Conservation (phyloP, 169 alveolate species). For the Plasmodium coatneyi region DNA sequence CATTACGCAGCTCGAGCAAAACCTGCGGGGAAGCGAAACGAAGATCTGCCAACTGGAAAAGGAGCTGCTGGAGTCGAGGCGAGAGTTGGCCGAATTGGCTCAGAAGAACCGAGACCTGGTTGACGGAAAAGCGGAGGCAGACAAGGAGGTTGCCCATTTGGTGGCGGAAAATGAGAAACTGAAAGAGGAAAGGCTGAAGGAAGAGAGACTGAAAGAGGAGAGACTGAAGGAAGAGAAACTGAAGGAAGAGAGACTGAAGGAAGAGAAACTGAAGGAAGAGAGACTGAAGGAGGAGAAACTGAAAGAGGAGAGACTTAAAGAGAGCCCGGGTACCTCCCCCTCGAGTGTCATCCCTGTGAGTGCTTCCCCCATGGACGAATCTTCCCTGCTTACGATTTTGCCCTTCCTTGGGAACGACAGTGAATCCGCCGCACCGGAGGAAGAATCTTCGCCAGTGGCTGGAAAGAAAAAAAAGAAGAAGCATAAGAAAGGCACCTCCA, state of each 20-base stretch:
- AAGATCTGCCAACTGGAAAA: background rate
- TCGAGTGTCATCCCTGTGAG: no score
- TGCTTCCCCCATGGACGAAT: background rate
- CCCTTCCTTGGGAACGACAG: background rate
- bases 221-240: background rate
- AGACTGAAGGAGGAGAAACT: background rate
- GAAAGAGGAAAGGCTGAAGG: background rate
- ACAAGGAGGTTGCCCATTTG: background rate
- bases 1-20: background rate
- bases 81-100: background rate
- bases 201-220: background rate
- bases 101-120: background rate
- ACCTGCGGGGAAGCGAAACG: background rate
- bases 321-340: background rate
- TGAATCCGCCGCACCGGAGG: background rate
- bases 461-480: background rate
- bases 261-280: background rate
- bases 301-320: no score
- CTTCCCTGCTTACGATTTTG: background rate
- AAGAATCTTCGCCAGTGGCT: background rate
- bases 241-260: background rate
- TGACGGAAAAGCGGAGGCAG: background rate
- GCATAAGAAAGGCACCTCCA: background rate
- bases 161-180: conserved; percentile 6
- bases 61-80: background rate